A percentile compares a stretch with the other conserved stretches of the same genome.
phyloP scores from a whole-genome alignment of 768 basidiomycete species.

The Rhizopogon rudus region DNA sequence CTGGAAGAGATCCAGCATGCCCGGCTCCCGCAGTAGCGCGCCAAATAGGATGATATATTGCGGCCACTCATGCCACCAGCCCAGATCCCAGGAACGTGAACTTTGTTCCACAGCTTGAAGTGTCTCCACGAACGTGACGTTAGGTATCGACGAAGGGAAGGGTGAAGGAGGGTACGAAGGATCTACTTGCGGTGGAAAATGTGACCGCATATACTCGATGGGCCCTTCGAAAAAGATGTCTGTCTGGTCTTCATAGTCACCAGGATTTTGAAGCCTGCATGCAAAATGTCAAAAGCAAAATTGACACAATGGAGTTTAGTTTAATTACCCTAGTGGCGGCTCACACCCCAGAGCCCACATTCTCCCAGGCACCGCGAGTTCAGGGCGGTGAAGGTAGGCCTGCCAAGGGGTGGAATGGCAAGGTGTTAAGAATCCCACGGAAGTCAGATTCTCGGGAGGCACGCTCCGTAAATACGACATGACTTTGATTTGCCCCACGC shows the following conservation, averaged over 20 bases:
- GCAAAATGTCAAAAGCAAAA: conserved; percentile 8
- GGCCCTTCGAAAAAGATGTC: conserved; percentile 78
- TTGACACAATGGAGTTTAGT: neutral
- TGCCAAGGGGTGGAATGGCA: conserved; percentile 96
- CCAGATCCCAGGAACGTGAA: conserved; percentile 18
- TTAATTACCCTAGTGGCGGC: conserved; percentile 76
- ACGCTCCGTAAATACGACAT: conserved; percentile 61
- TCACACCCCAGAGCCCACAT: conserved; percentile 92
- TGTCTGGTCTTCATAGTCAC: conserved; percentile 74
- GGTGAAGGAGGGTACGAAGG: conserved; percentile 60
- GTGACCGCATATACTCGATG: conserved; percentile 50
- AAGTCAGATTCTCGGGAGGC: conserved; percentile 43
- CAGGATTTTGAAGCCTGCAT: conserved; percentile 38
- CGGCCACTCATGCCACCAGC: conserved; percentile 78
- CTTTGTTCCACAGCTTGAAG: conserved; percentile 24
- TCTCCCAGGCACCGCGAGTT: conserved; percentile 47
- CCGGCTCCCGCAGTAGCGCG: conserved; percentile 53
- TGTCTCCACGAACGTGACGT: conserved; percentile 24
- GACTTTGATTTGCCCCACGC: conserved; percentile 72
- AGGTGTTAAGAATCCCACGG: conserved; percentile 86
- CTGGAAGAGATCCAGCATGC: conserved; percentile 42
- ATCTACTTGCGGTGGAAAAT: conserved; percentile 66
- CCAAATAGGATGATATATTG: conserved; percentile 81
- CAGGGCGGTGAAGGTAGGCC: conserved; percentile 72
- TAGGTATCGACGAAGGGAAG: conserved; percentile 46